A percentile compares a stretch with the other conserved stretches of the same genome.
These are phyloP conservation scores for Asterella californica DNA, from an alignment of 225 moss, liverwort and hornwort genomes.

Conservation along the genomic window DNA sequence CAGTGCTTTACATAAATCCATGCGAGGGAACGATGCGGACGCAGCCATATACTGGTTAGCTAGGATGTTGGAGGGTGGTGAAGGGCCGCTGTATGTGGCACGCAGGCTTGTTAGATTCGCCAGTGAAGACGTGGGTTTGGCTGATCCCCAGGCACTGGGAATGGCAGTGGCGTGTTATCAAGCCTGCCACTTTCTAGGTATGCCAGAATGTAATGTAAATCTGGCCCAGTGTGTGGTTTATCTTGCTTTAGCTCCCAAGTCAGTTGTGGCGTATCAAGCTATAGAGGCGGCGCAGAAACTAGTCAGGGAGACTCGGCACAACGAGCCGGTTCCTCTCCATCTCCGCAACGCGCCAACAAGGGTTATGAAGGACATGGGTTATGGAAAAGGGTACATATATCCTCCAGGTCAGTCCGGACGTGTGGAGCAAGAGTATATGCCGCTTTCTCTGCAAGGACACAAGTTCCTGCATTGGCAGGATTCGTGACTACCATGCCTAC, in stretches of 20 bases:
- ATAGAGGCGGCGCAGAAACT: slow-evolving; percentile 76
- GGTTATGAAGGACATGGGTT: slow-evolving; percentile 78
- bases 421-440: slow-evolving; percentile 59
- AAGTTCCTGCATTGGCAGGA: slow-evolving; percentile 64
- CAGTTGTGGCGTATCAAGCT: slow-evolving; percentile 69
- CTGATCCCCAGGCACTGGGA: slow-evolving; percentile 71
- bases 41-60: slow-evolving; percentile 85
- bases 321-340: slow-evolving; percentile 85
- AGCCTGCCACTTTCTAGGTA: slow-evolving; percentile 79
- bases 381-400: slow-evolving; percentile 54
- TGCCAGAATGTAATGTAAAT: slow-evolving; percentile 90
- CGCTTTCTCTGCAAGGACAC: slow-evolving; percentile 67
- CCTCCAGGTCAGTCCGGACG: slow-evolving; percentile 37
- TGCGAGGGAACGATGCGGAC: slow-evolving; percentile 61
- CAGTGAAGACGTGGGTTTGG: slow-evolving; percentile 82
- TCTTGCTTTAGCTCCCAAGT: slow-evolving; percentile 72
- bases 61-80: slow-evolving; percentile 80
- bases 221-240: slow-evolving; percentile 86
- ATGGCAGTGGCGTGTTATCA: slow-evolving; percentile 84
- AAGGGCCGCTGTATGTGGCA: slow-evolving; percentile 68
- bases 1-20: slow-evolving; percentile 81
- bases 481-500: neutral
- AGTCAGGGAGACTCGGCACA: slow-evolving; percentile 64
- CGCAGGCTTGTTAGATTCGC: slow-evolving; percentile 76
- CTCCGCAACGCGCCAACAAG: slow-evolving; percentile 70